Evolutionary conservation across 495 filamentous ascomycete species (phyloP).

Genomic region (Aspergillus cavernicola): DNA sequence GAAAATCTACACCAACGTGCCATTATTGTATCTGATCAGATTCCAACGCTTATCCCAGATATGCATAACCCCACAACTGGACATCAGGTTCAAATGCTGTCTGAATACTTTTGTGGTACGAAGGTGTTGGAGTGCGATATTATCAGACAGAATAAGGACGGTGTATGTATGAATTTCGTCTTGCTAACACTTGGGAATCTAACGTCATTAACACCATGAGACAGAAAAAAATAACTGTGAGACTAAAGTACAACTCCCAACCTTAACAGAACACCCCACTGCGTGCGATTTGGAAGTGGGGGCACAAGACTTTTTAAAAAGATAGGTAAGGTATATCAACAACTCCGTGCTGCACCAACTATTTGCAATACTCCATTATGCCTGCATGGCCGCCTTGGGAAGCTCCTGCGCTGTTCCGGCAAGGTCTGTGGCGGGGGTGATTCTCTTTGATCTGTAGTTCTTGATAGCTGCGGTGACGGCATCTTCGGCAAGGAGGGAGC

Average conservation of each 20-base stretch:
- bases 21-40: constrained; percentile 1
- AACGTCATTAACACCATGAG: constrained; percentile 13
- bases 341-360: constrained; percentile 5
- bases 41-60: constrained; percentile 3
- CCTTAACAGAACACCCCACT: constrained; percentile 3
- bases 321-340: constrained; percentile 14
- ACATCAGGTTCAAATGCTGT: too few relatives aligned
- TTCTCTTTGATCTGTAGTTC: constrained; percentile 95
- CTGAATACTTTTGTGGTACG: too few relatives aligned
- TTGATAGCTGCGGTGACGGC: constrained; percentile 99
- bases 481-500: constrained; percentile 98
- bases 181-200: constrained; percentile 11
- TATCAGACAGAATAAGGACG: too few relatives aligned
- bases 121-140: too few relatives aligned
- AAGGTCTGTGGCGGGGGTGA: constrained; percentile 70
- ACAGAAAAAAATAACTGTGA: constrained; percentile 4
- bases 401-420: constrained; percentile 54
- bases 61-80: background rate
- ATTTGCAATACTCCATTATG: constrained; percentile 1
- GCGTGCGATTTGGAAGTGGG: constrained; percentile 1
- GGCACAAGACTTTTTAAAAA: constrained; percentile 10
- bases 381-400: constrained; percentile 4
- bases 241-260: constrained; percentile 13
- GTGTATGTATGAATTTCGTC: background rate
- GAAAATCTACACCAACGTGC: too few relatives aligned